These are phyloP conservation scores for Barbarea vulgaris DNA, from an alignment of 345 rosid species.

Conservation along the genomic window DNA sequence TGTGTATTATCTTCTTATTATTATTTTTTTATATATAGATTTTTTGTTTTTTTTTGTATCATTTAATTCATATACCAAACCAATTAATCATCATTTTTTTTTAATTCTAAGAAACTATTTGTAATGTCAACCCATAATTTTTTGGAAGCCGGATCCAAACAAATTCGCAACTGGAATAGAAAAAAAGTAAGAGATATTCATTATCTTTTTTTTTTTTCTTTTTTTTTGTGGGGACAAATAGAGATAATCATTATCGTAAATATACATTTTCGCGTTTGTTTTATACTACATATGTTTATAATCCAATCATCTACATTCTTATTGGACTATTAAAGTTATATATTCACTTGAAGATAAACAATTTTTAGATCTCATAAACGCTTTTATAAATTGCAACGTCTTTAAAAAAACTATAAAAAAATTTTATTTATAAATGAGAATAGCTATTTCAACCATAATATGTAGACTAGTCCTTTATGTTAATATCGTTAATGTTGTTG, in stretches of 20 bases:
- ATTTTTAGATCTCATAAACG: neutral
- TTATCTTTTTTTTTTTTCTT: too few relatives aligned
- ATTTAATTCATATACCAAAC: conserved; percentile 15
- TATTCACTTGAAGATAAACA: neutral
- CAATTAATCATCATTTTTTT: neutral
- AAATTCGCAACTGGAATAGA: neutral
- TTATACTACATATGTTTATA: neutral
- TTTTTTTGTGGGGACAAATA: too few relatives aligned
- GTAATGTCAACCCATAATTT: neutral
- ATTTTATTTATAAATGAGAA: neutral
- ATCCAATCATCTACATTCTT: neutral
- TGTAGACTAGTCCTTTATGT: neutral
- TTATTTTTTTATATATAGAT: conserved; percentile 6
- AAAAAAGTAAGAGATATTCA: neutral
- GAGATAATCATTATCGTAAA: neutral
- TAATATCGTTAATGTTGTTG: neutral
- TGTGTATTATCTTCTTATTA: conserved; percentile 29
- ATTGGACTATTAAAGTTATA: neutral
- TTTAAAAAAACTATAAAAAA: neutral
- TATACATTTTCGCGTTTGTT: neutral
- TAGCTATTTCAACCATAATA: neutral
- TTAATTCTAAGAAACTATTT: neutral
- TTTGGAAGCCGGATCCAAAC: neutral
- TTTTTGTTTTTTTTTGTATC: neutral
- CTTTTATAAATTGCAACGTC: neutral